Conservation (phyloP, 78 protist genomes). For the Pigoraptor vietnamica region DNA sequence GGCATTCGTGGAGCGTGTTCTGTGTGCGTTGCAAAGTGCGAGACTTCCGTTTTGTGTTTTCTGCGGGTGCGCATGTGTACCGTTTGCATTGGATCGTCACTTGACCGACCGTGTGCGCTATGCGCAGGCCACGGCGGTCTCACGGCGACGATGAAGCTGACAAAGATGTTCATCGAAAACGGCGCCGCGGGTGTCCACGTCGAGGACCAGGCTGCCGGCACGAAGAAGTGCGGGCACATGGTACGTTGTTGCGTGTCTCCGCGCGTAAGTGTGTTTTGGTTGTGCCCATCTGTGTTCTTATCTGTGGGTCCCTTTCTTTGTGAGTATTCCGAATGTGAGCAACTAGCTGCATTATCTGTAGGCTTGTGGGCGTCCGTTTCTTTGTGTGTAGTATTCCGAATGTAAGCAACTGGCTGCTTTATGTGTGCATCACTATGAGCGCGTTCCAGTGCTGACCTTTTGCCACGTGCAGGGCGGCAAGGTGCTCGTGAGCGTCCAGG, state of each 20-base stretch:
- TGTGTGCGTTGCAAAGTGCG: too few relatives aligned
- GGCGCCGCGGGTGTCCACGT: conserved; percentile 92
- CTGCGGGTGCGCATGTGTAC: neutral
- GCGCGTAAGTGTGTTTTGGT: neutral
- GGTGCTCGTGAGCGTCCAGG: conserved; percentile 75
- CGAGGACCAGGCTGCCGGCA: conserved; percentile 88
- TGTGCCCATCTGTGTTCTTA: too few relatives aligned
- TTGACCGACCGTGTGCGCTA: too few relatives aligned
- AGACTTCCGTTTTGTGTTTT: neutral
- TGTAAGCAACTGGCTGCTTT: neutral
- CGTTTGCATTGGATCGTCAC: neutral
- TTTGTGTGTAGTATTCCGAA: conserved; percentile 19
- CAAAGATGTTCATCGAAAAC: conserved; percentile 79
- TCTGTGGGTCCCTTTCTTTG: too few relatives aligned
- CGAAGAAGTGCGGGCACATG: conserved; percentile 81
- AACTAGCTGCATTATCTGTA: too few relatives aligned
- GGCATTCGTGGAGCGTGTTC: too few relatives aligned
- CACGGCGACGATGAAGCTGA: conserved; percentile 80
- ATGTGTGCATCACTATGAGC: neutral
- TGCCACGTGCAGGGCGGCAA: conserved; percentile 79
- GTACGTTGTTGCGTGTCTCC: neutral
- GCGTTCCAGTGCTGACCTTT: conserved; percentile 27
- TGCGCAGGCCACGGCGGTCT: conserved; percentile 79
- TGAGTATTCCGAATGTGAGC: too few relatives aligned
- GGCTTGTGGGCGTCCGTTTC: too few relatives aligned